Evolutionary conservation across 2,329 filamentous ascomycete genomes (phyloP), one percentile per base, ranked within the genome.

Genomic region (Pestalotiopsis sp.): DNA sequence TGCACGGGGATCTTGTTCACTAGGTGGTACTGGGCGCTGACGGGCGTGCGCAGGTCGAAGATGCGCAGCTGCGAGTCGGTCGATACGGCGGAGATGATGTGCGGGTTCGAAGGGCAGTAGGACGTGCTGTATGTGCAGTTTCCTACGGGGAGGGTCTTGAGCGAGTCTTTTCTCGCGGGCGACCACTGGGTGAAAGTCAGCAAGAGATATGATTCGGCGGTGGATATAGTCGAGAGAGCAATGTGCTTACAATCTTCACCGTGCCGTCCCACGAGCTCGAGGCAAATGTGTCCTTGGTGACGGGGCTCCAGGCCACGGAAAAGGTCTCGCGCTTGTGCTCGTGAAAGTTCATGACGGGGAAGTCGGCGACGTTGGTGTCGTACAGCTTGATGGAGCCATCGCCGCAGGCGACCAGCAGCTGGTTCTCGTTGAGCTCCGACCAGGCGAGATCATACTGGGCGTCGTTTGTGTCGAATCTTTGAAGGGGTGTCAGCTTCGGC

Each of bases 251-350:
- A 75, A 99, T 90, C 82, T 98, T 98, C 74, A 98, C 89, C 2
- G 93, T 97, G 63, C 96, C 96, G 76, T 99, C 96, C 96, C 96
- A 99, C 5, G 94, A 97, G 72, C 91, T 94, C 0, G 93, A 97
- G 38, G 94, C 87, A 77, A 99, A 98, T 0, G 89, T 93, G 75
- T 96, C 92, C 78, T 99, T 99, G 38, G 92, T 89, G 4, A 97
- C 88, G 22, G 97, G 88, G 74, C 95, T 98, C 95, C 95, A 99
- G 76, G 91, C 88, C 3, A 97, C 94, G 2, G 93, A 91, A 78
- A 98, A 98, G 9, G 97, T 92, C 80, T 99, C 96, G 67, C 95
- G 88, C 72, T 92, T 94, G 79, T 99, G 96, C 78, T 98, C 96
- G 77, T 94, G 91, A 85, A 96, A 99, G 72, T 92, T 94, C 81